Conservation (phyloP, 352 stramenopile genomes). For the Globisporangium barbulae region DNA sequence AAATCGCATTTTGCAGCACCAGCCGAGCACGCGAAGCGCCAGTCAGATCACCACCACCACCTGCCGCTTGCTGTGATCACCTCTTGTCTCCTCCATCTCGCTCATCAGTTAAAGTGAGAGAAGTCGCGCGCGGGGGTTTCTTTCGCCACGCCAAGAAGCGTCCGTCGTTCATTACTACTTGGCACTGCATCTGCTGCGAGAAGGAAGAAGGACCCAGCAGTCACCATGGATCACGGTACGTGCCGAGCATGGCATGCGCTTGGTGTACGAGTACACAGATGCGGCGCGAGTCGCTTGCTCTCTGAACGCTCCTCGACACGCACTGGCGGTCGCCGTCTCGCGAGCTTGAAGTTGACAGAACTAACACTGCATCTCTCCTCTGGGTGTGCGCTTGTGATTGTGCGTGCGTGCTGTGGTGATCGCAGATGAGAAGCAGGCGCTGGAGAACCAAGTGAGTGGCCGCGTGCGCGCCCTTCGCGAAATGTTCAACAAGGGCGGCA, state of each 20-base stretch:
- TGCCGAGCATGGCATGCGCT: not conserved
- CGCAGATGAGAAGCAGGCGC: constrained; percentile 48
- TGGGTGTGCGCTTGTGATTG: not conserved
- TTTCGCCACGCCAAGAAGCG: not conserved
- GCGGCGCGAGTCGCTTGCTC: too few relatives aligned
- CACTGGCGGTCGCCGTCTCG: not conserved
- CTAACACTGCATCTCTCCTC: not conserved
- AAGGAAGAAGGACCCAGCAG: not conserved
- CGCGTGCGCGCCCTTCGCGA: constrained; percentile 56
- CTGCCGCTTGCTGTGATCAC: not conserved
- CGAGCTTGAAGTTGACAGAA: not conserved
- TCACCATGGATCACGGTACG: constrained; percentile 26
- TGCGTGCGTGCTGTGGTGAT: not conserved
- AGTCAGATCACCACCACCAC: not conserved
- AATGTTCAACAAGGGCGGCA: constrained; percentile 62
- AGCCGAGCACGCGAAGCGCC: not conserved
- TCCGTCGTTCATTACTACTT: not conserved
- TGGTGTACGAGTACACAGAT: not conserved
- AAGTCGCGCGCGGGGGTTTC: not conserved
- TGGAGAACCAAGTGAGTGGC: constrained; percentile 37
- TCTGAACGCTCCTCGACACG: not conserved
- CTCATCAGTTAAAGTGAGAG: not conserved
- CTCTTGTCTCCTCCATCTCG: not conserved
- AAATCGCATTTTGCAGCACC: not conserved
- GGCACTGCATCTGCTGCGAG: not conserved